These are phyloP conservation scores for Linum trigynum DNA, from an alignment of 345 rosid species.

Conservation along the genomic window DNA sequence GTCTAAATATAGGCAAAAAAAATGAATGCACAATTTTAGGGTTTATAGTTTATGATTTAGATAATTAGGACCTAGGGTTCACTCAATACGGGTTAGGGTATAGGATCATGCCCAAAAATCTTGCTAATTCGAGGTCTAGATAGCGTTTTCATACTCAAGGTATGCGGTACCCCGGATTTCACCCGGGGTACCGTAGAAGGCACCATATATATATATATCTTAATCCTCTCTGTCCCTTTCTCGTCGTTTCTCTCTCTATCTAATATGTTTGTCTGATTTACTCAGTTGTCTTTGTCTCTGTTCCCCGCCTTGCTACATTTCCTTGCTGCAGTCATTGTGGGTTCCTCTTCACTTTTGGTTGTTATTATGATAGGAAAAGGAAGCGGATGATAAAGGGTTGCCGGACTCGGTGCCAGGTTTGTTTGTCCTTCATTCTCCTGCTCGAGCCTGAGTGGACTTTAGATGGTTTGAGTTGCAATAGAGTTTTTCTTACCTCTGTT, in stretches of 20 bases:
- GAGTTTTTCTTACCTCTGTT: not conserved
- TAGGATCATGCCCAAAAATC: too few species aligned
- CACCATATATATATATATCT: not conserved
- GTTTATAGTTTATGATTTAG: too few species aligned
- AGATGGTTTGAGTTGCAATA: not conserved
- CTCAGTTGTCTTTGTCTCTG: conserved; percentile 33
- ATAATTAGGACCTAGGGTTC: too few species aligned
- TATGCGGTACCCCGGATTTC: too few species aligned
- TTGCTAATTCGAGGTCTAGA: too few species aligned
- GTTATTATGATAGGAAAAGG: conserved; percentile 47
- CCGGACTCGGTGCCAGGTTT: conserved; percentile 49
- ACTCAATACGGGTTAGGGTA: too few species aligned
- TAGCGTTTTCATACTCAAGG: too few species aligned
- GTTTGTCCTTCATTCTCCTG: conserved; percentile 4
- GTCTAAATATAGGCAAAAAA: too few species aligned
- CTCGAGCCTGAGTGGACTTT: not conserved
- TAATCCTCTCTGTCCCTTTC: not conserved
- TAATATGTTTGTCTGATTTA: conserved; percentile 31
- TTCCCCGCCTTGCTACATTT: conserved; percentile 14
- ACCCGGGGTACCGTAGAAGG: too few species aligned
- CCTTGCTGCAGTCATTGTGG: not conserved
- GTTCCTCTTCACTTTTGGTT: not conserved
- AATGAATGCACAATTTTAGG: too few species aligned
- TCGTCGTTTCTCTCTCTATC: too few species aligned
- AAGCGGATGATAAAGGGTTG: conserved; percentile 21